phyloP scores from a whole-genome alignment of 495 filamentous ascomycete genomes.

The Podospora tetraspora region DNA sequence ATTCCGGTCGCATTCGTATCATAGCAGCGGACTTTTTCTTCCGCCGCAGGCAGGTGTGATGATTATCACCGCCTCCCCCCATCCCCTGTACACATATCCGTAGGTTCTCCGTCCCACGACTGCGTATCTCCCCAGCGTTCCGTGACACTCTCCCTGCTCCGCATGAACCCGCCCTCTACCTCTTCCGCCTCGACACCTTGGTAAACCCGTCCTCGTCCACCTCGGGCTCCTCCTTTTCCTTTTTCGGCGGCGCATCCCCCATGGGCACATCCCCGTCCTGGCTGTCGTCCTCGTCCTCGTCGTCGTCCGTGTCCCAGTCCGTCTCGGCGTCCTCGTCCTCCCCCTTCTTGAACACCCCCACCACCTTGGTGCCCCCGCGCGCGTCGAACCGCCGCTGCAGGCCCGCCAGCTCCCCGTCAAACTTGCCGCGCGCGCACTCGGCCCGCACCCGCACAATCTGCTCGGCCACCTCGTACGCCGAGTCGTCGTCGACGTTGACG shows the following conservation, averaged over 20 bases:
- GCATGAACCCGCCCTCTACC: constrained; percentile 22
- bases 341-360: constrained; percentile 52
- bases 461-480: constrained; percentile 65
- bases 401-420: constrained; percentile 55
- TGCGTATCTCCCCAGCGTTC: neutral
- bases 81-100: constrained; percentile 9
- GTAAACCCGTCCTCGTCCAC: constrained; percentile 93
- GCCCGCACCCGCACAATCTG: constrained; percentile 62
- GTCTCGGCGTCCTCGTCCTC: constrained; percentile 57
- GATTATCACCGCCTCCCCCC: neutral
- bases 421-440: constrained; percentile 58
- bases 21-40: neutral
- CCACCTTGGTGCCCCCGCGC: constrained; percentile 49
- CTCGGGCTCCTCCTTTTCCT: constrained; percentile 64
- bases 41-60: constrained; percentile 2
- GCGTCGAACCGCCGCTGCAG: constrained; percentile 63
- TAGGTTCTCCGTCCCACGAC: neutral
- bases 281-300: constrained; percentile 49
- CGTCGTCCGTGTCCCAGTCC: constrained; percentile 49
- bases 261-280: constrained; percentile 58
- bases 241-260: constrained; percentile 62
- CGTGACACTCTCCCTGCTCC: neutral
- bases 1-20: constrained; percentile 8
- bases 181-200: constrained; percentile 76
- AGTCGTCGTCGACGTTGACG: constrained; percentile 83